phyloP scores from a whole-genome alignment of 139 green algal species.

The Tetradesmus obliquus region DNA sequence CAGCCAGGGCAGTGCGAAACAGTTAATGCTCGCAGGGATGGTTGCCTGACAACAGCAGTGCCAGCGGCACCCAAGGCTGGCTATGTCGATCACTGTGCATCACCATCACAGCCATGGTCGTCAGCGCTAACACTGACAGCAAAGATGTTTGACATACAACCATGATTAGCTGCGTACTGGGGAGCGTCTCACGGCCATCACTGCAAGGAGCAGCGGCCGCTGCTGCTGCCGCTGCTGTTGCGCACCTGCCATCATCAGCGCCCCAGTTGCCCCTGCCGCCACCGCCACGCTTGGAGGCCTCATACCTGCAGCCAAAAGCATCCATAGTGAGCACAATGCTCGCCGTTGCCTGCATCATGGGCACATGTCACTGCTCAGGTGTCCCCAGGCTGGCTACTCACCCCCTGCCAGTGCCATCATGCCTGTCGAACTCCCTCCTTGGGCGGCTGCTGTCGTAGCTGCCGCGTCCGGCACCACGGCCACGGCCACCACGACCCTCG shows the following conservation, averaged over 20 bases:
- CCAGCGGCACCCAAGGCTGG: not conserved
- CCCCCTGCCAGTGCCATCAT: conserved; percentile 85
- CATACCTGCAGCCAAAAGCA: conserved; percentile 66
- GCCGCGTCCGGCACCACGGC: conserved; percentile 52
- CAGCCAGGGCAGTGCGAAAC: not conserved
- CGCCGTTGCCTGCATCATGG: not conserved
- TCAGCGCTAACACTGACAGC: no score
- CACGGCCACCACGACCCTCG: conserved; percentile 48
- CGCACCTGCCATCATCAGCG: conserved; percentile 63
- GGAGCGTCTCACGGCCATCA: not conserved
- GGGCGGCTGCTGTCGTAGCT: conserved; percentile 44
- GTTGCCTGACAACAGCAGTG: not conserved
- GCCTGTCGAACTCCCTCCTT: conserved; percentile 85
- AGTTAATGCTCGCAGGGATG: not conserved
- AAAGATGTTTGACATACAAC: no score
- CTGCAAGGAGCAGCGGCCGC: not conserved
- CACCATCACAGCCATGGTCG: not conserved
- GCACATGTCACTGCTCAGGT: not conserved
- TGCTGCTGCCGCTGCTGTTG: not conserved
- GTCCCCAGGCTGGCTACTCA: conserved; percentile 55
- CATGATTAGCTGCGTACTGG: no score
- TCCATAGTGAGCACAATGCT: not conserved
- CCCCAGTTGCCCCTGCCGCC: conserved; percentile 88
- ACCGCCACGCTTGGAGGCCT: conserved; percentile 85
- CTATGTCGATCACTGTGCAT: not conserved